These are phyloP conservation scores for Wickerhamiella bombiphila DNA, from an alignment of 805 yeast genomes.

Conservation along the genomic window DNA sequence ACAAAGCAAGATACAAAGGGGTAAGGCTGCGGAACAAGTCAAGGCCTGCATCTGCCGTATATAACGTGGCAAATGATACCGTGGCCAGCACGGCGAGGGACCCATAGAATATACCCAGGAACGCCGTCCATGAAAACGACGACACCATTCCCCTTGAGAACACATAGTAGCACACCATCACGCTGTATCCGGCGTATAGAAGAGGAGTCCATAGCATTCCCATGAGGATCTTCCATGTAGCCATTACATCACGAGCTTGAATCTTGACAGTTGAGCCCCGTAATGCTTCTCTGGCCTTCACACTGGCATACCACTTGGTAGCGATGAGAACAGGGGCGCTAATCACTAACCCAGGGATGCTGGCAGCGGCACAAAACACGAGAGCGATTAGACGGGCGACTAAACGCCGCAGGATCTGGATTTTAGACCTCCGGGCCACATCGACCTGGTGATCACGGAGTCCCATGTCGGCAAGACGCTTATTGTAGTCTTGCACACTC, in stretches of 20 bases:
- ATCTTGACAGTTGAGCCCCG: slow-evolving; percentile 82
- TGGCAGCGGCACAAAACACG: slow-evolving; percentile 40
- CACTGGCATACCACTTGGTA: slow-evolving; percentile 56
- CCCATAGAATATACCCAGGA: slow-evolving; percentile 10
- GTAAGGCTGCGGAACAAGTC: slow-evolving; percentile 71
- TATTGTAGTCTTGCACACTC: slow-evolving; percentile 58
- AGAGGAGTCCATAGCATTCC: slow-evolving; percentile 82
- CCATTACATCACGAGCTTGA: slow-evolving; percentile 84
- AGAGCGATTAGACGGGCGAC: slow-evolving; percentile 35
- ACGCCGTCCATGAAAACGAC: slow-evolving; percentile 12
- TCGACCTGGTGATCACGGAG: slow-evolving; percentile 65
- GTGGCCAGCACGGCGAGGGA: slow-evolving; percentile 37
- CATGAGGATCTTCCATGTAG: slow-evolving; percentile 92
- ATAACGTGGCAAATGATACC: slow-evolving; percentile 79
- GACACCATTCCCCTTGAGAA: slow-evolving; percentile 21
- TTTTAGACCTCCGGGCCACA: slow-evolving; percentile 32
- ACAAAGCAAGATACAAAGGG: slow-evolving; percentile 47
- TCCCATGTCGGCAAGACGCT: slow-evolving; percentile 45
- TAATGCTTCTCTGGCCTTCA: slow-evolving; percentile 64
- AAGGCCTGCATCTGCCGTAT: slow-evolving; percentile 87
- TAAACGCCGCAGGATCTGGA: slow-evolving; percentile 32
- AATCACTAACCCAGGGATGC: slow-evolving; percentile 73
- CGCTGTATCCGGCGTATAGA: slow-evolving; percentile 66
- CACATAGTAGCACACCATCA: slow-evolving; percentile 25
- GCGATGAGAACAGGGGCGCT: slow-evolving; percentile 80